Conservation (phyloP, 2,329 filamentous ascomycete species). For the Aspergillus fijiensis region DNA sequence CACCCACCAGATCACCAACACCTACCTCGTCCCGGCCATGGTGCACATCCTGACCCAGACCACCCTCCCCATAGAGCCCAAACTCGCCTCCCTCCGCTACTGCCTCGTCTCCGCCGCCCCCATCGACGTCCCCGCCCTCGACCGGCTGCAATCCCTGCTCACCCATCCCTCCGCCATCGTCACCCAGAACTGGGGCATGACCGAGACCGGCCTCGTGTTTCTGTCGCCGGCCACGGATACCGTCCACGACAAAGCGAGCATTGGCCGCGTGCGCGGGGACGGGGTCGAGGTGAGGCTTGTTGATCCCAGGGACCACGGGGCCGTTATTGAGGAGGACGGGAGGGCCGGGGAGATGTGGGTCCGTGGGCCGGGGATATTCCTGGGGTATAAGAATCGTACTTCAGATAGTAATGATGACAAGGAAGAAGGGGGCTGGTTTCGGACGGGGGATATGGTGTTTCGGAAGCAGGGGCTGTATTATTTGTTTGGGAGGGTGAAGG, state of each 20-base stretch:
- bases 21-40: conserved; percentile 43
- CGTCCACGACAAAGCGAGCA: conserved; percentile 43
- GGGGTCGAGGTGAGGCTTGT: conserved; percentile 26
- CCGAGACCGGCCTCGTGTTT: conserved; percentile 46
- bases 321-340: not conserved
- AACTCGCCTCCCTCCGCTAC: conserved; percentile 38
- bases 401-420: conserved; percentile 12
- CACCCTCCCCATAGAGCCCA: conserved; percentile 4
- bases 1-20: conserved; percentile 42
- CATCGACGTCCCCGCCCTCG: conserved; percentile 37
- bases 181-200: conserved; percentile 51
- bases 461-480: conserved; percentile 27
- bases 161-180: conserved; percentile 33
- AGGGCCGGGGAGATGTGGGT: not conserved
- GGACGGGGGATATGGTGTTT: conserved; percentile 33
- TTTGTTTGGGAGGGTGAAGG: conserved; percentile 33
- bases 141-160: conserved; percentile 37
- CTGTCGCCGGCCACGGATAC: conserved; percentile 32
- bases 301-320: conserved; percentile 11
- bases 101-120: conserved; percentile 47
- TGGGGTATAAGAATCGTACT: conserved; percentile 26
- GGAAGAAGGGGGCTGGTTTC: conserved; percentile 33
- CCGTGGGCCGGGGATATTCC: conserved; percentile 11
- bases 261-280: conserved; percentile 34
- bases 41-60: conserved; percentile 28